A percentile compares a stretch with the other conserved stretches of the same genome.
phyloP scores from a whole-genome alignment of 371 early-diverging fungal species.

The Mortierella sp. region DNA sequence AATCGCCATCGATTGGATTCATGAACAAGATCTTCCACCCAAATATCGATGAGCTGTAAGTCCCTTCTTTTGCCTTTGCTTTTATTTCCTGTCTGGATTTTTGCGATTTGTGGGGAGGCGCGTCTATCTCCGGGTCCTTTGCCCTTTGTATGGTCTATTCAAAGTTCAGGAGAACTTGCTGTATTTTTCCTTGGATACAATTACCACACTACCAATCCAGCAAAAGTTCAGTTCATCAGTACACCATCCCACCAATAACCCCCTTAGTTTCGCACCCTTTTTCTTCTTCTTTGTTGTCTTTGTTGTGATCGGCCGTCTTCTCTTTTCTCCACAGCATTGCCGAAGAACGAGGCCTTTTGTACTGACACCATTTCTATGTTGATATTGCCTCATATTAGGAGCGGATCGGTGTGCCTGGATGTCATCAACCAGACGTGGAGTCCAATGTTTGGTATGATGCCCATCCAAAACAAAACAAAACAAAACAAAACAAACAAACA shows the following conservation, averaged over 20 bases:
- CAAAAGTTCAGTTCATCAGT: background rate
- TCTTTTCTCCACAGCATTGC: background rate
- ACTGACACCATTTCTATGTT: background rate
- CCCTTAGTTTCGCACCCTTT: background rate
- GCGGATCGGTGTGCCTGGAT: slow-evolving; percentile 99
- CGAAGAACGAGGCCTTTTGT: background rate
- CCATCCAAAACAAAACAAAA: background rate
- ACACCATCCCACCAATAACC: background rate
- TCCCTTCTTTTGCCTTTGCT: slow-evolving; percentile 14
- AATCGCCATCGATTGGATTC: slow-evolving; percentile 99
- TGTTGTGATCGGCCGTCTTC: background rate
- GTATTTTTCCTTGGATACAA: background rate
- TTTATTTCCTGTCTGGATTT: background rate
- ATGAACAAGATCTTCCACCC: slow-evolving; percentile 99
- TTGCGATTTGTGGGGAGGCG: background rate
- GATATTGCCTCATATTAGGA: slow-evolving; percentile 64
- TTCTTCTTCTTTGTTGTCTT: background rate
- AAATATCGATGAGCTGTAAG: slow-evolving; percentile 99
- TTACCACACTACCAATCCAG: background rate
- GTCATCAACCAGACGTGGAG: slow-evolving; percentile 99
- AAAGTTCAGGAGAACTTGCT: background rate
- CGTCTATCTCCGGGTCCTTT: background rate
- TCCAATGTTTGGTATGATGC: slow-evolving; percentile 95
- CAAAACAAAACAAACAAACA: background rate
- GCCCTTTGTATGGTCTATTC: slow-evolving; percentile 6